Evolutionary conservation across 495 filamentous ascomycete genomes (phyloP).

Genomic region (Neurospora tetraspora): DNA sequence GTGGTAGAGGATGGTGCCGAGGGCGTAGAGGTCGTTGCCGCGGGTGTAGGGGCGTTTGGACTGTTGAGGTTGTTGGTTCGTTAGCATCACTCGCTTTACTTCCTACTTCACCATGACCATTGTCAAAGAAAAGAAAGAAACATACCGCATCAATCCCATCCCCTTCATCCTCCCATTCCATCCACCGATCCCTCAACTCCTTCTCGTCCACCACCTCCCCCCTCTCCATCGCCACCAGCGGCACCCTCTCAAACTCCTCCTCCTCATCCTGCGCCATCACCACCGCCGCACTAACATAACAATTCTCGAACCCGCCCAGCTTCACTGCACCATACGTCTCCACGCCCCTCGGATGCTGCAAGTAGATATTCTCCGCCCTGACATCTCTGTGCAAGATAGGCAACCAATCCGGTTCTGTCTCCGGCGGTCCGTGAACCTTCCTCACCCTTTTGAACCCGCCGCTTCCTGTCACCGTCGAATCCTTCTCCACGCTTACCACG

Average conservation of each 20-base stretch:
- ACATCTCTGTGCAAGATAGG: constrained; percentile 37
- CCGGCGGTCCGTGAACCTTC: not conserved
- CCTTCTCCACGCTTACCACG: not conserved
- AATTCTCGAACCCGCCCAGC: constrained; percentile 31
- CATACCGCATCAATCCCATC: constrained; percentile 4
- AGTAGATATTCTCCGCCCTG: constrained; percentile 30
- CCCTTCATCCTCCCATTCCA: not conserved
- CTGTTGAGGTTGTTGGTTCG: constrained; percentile 1
- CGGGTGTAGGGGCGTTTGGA: constrained; percentile 17
- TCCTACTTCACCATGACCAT: too few species aligned
- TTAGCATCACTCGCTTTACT: not conserved
- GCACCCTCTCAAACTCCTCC: constrained; percentile 4
- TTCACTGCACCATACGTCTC: constrained; percentile 42
- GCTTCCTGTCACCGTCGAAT: not conserved
- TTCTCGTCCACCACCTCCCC: not conserved
- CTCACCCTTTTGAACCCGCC: constrained; percentile 3
- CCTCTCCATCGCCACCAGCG: constrained; percentile 5
- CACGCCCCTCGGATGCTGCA: constrained; percentile 30
- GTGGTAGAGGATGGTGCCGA: constrained; percentile 26
- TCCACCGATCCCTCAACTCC: constrained; percentile 5
- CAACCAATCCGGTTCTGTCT: constrained; percentile 29
- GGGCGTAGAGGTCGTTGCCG: constrained; percentile 24
- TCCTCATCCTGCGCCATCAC: constrained; percentile 18
- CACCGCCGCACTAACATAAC: constrained; percentile 3
- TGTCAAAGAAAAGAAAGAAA: not conserved